These are phyloP conservation scores for Dimocarpus longan DNA, from an alignment of 345 rosid genomes.

Conservation along the genomic window DNA sequence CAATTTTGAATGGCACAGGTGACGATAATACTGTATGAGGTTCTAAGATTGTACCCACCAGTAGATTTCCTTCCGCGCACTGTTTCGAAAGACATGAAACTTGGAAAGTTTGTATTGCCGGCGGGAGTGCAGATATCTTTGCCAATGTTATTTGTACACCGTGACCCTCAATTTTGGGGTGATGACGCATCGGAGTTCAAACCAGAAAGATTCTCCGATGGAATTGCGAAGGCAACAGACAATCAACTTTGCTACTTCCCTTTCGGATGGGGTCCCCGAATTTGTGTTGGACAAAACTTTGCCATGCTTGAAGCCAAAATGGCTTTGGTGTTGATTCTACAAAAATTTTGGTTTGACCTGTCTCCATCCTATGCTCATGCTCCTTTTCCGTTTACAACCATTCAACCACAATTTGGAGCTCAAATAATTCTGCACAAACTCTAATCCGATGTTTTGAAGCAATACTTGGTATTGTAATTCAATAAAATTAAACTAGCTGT, in stretches of 20 bases:
- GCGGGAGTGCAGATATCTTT: slow-evolving; percentile 5
- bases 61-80: neutral
- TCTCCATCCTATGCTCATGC: slow-evolving; percentile 55
- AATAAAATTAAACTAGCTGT: no score
- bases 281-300: slow-evolving; percentile 58
- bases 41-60: slow-evolving; percentile 29
- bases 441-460: no score
- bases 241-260: slow-evolving; percentile 46
- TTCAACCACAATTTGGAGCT: slow-evolving; percentile 53
- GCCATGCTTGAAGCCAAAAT: slow-evolving; percentile 54
- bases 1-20: no score
- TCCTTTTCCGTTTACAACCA: slow-evolving; percentile 35
- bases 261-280: slow-evolving; percentile 50
- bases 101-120: slow-evolving; percentile 23
- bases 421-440: slow-evolving; percentile 35
- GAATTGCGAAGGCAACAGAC: slow-evolving; percentile 45
- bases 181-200: slow-evolving; percentile 26
- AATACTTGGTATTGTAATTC: no score
- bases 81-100: slow-evolving; percentile 7
- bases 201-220: slow-evolving; percentile 32
- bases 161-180: slow-evolving; percentile 33
- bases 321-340: slow-evolving; percentile 43
- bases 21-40: slow-evolving; percentile 14
- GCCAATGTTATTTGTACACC: slow-evolving; percentile 25
- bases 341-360: slow-evolving; percentile 42